Base-by-base conservation (phyloP, 2,329 filamentous ascomycete species). In the Trichoderma asperellum region DNA sequence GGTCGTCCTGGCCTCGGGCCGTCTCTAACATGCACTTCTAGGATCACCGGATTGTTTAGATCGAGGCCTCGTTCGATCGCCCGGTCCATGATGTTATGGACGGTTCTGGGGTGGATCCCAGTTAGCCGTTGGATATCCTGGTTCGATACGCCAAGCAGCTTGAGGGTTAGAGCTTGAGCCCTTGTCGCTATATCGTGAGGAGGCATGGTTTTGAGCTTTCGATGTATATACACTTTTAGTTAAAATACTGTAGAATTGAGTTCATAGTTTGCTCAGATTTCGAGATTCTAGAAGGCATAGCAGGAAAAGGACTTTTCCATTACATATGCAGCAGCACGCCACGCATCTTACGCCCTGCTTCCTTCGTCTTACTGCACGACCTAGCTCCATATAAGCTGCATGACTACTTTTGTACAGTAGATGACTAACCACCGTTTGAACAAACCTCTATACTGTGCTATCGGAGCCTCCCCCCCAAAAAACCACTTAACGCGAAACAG, bases 401-500 rank as follows among this genome's bases (percentile, higher is more conserved):
- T 49, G 43, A 24, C 47, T 49, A 8, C 21, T 49, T 21, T 49
- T 49, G 47, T 49, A 8, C n/a, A 49, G 47, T 18, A n/a, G 32
- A 55, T 56, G 59, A 66, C 61, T 63, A 56, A 58, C 52, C n/a
- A 43, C 4, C 16, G 8, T 43, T 2, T 16, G 40, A 43, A 8
- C 18, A 7, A 18, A 43, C 37, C 6, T 4, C 24, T 4, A 16
- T 43, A 43, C 40, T n/a, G 40, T 43, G 7, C 16, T 2, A 18
- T 8, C 6, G 3, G 1, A 43, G 24, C 24, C n/a, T n/a, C 24
- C 24, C 24, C 3, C 24, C 24, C 24, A 24, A 24, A 55, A 61
- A 18, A 63, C 34, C 70, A 75, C 73, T 79, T 76, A 74, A 77
- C 77, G 74, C 77, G 77, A 78, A 75, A 72, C 43, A 57, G 68